Percentiles rank a stretch among this genome's conserved stretches.
phyloP scores from a whole-genome alignment of 169 alveolate genomes.

The Cryptosporidium xiaoi region DNA sequence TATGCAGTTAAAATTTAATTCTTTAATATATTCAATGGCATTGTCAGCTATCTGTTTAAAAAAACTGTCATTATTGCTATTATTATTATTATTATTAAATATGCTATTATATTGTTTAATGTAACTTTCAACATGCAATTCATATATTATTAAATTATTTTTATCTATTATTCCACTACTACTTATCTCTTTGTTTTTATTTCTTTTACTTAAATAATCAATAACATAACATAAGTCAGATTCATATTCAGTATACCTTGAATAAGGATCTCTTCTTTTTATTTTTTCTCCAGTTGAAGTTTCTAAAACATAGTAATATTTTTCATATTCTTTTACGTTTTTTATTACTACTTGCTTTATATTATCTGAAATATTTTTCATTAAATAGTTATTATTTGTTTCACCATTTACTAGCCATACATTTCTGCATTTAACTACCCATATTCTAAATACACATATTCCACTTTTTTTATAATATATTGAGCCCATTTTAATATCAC shows the following conservation, averaged over 20 bases:
- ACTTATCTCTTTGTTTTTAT: background rate
- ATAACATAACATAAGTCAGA: conserved; percentile 19
- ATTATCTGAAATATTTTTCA: conserved; percentile 38
- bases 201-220: background rate
- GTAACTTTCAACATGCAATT: conserved; percentile 67
- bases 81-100: background rate
- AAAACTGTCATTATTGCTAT: background rate
- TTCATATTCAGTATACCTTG: conserved; percentile 50
- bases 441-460: conserved; percentile 46
- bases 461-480: conserved; percentile 4
- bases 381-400: background rate
- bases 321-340: conserved; percentile 17
- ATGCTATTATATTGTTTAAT: background rate
- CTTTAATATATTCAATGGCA: conserved; percentile 20
- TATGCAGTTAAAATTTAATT: conserved; percentile 73
- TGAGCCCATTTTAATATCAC: conserved; percentile 23
- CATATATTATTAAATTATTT: conserved; percentile 45
- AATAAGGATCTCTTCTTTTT: conserved; percentile 64
- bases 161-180: background rate
- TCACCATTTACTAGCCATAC: conserved; percentile 28
- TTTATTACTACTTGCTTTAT: conserved; percentile 10
- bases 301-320: conserved; percentile 36
- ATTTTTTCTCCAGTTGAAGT: conserved; percentile 55
- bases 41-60: conserved; percentile 57
- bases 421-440: conserved; percentile 53